Percentiles rank a stretch among this genome's conserved stretches.
Conservation (phyloP, 2,329 filamentous ascomycete species). For the Cordyceps javanica region DNA sequence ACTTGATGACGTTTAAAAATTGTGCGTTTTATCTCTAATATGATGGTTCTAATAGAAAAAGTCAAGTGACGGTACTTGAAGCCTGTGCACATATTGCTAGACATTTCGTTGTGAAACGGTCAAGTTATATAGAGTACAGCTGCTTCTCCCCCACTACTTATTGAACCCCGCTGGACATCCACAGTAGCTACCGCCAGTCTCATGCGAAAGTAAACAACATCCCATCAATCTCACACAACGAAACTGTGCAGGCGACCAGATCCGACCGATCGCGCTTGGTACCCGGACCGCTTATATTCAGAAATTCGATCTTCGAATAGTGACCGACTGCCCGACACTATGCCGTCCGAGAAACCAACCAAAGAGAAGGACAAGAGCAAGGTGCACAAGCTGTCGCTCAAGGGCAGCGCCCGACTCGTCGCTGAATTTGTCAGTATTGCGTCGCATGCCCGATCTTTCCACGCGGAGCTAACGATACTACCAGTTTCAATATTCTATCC, state of each 20-base stretch:
- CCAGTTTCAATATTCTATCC: constrained; percentile 95
- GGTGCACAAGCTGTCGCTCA: constrained; percentile 88
- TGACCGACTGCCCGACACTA: background rate
- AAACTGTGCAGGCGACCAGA: background rate
- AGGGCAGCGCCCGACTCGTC: constrained; percentile 77
- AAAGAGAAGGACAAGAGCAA: constrained; percentile 69
- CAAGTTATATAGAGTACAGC: background rate
- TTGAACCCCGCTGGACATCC: constrained; percentile 6
- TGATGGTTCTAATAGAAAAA: background rate
- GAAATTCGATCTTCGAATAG: too few relatives aligned
- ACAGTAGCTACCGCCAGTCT: constrained; percentile 3
- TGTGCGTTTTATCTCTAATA: background rate
- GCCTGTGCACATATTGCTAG: too few relatives aligned
- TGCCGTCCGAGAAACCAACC: constrained; percentile 9
- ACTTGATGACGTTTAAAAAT: background rate
- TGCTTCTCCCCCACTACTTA: background rate
- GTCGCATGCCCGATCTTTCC: background rate
- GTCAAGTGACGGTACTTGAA: too few relatives aligned
- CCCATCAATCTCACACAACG: background rate
- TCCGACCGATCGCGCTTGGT: too few relatives aligned
- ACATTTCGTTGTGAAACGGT: background rate
- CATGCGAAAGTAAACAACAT: constrained; percentile 2
- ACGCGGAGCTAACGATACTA: background rate
- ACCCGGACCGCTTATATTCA: background rate
- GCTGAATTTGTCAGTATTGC: constrained; percentile 77